These are phyloP conservation scores for Fusarium guadeloupense DNA, from an alignment of 2,329 filamentous ascomycete species.

Conservation along the genomic window DNA sequence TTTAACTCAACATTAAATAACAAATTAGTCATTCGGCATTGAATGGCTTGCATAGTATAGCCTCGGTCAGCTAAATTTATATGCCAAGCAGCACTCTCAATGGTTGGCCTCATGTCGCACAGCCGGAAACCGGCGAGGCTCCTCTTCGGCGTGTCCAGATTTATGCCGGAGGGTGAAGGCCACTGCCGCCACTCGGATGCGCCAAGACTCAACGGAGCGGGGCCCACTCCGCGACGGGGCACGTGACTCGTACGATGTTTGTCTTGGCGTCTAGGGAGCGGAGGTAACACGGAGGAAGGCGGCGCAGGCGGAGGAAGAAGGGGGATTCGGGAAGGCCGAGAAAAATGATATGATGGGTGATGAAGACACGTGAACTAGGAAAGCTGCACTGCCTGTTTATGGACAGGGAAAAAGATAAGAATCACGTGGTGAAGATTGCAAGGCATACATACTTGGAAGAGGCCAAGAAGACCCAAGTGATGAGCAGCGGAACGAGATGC, in stretches of 20 bases:
- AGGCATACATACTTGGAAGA: not conserved
- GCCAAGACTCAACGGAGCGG: slow-evolving; percentile 28
- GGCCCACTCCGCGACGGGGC: slow-evolving; percentile 29
- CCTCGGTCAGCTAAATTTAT: not conserved
- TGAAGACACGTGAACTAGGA: not conserved
- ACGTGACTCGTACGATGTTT: slow-evolving; percentile 38
- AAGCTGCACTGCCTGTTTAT: not conserved
- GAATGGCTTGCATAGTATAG: not conserved
- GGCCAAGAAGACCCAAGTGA: not conserved
- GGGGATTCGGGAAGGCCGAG: slow-evolving; percentile 10
- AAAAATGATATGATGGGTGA: not conserved
- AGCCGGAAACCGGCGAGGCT: not conserved
- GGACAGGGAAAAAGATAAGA: not conserved
- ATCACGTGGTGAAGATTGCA: not conserved
- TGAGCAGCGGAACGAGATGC: not conserved
- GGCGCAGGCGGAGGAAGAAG: not conserved
- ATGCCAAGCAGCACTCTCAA: not conserved
- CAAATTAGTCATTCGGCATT: not conserved
- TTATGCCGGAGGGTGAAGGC: slow-evolving; percentile 8
- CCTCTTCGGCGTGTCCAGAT: slow-evolving; percentile 11
- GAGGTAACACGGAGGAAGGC: slow-evolving; percentile 12
- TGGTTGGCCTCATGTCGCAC: slow-evolving; percentile 2
- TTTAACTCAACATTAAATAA: not conserved
- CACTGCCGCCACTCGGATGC: slow-evolving; percentile 20
- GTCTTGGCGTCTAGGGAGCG: slow-evolving; percentile 9